Evolutionary conservation across 139 green algal species (phyloP).

Genomic region (Micromonas pusilla): DNA sequence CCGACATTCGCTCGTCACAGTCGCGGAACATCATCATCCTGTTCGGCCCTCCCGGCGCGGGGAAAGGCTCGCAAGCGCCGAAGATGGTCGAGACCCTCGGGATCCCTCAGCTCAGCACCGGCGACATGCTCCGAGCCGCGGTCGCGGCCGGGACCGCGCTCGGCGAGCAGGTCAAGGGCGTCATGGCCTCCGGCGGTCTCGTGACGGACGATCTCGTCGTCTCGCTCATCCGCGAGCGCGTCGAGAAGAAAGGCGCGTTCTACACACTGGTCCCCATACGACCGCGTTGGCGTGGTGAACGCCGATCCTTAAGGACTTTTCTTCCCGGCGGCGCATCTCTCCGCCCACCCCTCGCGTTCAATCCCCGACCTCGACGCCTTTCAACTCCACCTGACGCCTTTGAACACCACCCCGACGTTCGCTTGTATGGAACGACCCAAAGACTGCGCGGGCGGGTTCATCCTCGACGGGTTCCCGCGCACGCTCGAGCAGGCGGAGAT

Average conservation of each 20-base stretch:
- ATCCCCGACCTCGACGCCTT: no score
- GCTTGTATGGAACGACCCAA: no score
- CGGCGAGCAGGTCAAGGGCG: conserved; percentile 73
- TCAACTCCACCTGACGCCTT: no score
- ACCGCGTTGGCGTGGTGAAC: no score
- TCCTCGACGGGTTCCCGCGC: conserved; percentile 88
- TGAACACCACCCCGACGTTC: no score
- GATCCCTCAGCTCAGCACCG: conserved; percentile 84
- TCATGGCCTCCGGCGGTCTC: conserved; percentile 85
- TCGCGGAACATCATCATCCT: neutral
- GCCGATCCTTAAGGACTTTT: no score
- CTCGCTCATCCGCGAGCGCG: conserved; percentile 75
- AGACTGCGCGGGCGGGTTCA: conserved; percentile 84
- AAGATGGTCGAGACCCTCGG: conserved; percentile 82
- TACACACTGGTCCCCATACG: no score
- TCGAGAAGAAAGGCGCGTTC: no score
- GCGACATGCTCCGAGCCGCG: conserved; percentile 73
- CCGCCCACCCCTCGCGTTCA: no score
- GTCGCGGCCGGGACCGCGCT: conserved; percentile 54
- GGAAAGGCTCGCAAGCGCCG: conserved; percentile 79
- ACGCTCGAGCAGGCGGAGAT: conserved; percentile 53
- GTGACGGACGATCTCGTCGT: conserved; percentile 90
- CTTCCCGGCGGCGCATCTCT: no score
- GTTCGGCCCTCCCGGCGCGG: conserved; percentile 69
- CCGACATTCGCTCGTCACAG: no score